phyloP scores from a whole-genome alignment of 192 early-diverging fungal genomes.

The Powellomyces hirtus region DNA sequence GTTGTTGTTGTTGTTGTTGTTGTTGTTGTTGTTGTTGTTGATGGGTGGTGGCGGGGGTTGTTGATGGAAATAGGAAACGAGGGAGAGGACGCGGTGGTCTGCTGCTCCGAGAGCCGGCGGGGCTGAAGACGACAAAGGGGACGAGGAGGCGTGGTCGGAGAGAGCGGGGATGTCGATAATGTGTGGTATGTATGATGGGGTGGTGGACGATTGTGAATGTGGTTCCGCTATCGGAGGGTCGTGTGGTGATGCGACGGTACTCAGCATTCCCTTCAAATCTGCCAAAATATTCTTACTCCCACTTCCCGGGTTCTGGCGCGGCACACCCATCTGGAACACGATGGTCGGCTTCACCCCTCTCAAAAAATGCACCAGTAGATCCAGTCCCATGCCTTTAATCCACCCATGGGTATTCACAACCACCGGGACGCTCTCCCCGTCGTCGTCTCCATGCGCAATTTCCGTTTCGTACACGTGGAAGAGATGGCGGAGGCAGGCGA shows the following conservation, averaged over 20 bases:
- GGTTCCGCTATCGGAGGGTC: too few species aligned
- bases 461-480: constrained; percentile 56
- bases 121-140: not conserved
- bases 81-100: constrained; percentile 64
- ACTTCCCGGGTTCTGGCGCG: not conserved
- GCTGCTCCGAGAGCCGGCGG: constrained; percentile 55
- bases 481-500: constrained; percentile 63
- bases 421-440: constrained; percentile 58
- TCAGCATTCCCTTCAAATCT: constrained; percentile 3
- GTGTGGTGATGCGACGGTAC: too few species aligned
- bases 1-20: not conserved
- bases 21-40: not conserved
- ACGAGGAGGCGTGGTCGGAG: too few species aligned
- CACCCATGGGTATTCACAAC: constrained; percentile 96
- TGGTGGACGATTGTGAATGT: too few species aligned
- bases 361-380: constrained; percentile 71
- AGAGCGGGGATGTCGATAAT: too few species aligned
- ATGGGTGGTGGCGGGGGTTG: constrained; percentile 58
- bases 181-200: too few species aligned
- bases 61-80: constrained; percentile 72
- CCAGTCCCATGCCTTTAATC: constrained; percentile 85
- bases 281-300: constrained; percentile 23
- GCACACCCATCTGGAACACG: constrained; percentile 54
- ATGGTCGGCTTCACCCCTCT: constrained; percentile 62
- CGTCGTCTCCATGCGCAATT: constrained; percentile 2